phyloP scores from a whole-genome alignment of 75 land plant species.

The Pseudotsuga menziesii region DNA sequence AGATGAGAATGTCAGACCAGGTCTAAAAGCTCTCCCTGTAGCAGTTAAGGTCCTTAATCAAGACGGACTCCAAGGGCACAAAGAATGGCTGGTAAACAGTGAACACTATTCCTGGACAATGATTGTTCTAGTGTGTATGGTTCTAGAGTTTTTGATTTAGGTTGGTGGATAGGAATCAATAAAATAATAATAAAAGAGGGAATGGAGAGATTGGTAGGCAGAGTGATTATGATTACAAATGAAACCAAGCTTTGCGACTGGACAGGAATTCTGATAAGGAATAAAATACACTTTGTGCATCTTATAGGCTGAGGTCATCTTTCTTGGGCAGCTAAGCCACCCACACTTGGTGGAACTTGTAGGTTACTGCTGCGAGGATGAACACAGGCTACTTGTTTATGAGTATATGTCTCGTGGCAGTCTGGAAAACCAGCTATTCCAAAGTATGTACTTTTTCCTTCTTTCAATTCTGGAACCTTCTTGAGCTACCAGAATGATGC shows the following conservation, averaged over 20 bases:
- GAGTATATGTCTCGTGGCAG: constrained; percentile 9
- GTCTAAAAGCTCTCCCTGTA: constrained; percentile 36
- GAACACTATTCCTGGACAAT: neutral
- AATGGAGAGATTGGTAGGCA: neutral
- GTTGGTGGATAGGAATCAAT: neutral
- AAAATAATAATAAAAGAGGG: neutral
- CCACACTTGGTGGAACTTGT: constrained; percentile 9
- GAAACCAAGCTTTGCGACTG: neutral
- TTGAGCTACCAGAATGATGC: no score
- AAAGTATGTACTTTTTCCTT: neutral
- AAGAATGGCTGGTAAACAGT: constrained; percentile 53
- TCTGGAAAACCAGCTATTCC: constrained; percentile 11
- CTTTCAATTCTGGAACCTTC: no score
- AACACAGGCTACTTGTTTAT: constrained; percentile 5
- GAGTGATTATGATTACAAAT: neutral
- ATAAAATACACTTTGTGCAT: neutral
- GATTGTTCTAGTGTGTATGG: neutral
- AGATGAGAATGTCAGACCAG: constrained; percentile 45
- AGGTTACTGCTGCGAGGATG: constrained; percentile 10
- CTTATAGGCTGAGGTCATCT: constrained; percentile 9
- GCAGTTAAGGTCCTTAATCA: constrained; percentile 59
- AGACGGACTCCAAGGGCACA: constrained; percentile 57
- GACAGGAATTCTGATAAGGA: neutral
- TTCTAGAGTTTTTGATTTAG: neutral
- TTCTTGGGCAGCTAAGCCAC: constrained; percentile 7